phyloP scores from a whole-genome alignment of 2,329 filamentous ascomycete species.

The Fusarium duplospermum region DNA sequence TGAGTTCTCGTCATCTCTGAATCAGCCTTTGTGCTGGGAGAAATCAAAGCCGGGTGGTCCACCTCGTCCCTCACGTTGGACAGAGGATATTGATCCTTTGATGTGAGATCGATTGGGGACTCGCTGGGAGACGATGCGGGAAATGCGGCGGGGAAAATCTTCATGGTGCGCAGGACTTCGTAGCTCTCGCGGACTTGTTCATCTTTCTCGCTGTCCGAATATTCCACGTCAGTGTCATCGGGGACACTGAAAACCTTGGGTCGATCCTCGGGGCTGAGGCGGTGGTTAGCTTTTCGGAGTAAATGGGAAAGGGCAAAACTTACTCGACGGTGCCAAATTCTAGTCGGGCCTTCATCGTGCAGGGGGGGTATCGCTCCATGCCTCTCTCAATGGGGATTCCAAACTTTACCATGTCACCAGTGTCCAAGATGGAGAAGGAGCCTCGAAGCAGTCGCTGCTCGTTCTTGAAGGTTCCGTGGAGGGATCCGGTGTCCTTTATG shows the following conservation, averaged over 20 bases:
- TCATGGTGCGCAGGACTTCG: conserved; percentile 44
- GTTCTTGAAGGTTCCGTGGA: conserved; percentile 66
- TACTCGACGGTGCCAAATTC: conserved; percentile 45
- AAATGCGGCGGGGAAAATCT: conserved; percentile 41
- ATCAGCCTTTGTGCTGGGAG: not conserved
- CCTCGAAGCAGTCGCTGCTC: conserved; percentile 36
- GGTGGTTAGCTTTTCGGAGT: conserved; percentile 22
- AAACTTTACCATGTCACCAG: conserved; percentile 51
- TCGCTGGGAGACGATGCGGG: conserved; percentile 8
- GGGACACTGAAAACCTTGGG: conserved; percentile 55
- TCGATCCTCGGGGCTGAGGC: conserved; percentile 41
- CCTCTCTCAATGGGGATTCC: conserved; percentile 52
- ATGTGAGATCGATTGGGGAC: conserved; percentile 38
- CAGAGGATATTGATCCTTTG: conserved; percentile 31
- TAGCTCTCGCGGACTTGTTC: conserved; percentile 43
- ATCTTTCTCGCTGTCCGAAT: conserved; percentile 44
- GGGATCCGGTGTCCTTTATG: conserved; percentile 60
- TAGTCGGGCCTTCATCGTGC: conserved; percentile 50
- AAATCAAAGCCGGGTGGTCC: not conserved
- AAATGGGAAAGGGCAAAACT: not conserved
- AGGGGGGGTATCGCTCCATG: conserved; percentile 52
- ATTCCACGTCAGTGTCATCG: conserved; percentile 54
- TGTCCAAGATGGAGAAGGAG: conserved; percentile 29
- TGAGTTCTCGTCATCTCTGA: conserved; percentile 3
- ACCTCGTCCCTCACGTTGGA: conserved; percentile 26